Evolutionary conservation across 2,329 filamentous ascomycete species (phyloP).

Genomic region (Arthrobotrys sphaeroides): DNA sequence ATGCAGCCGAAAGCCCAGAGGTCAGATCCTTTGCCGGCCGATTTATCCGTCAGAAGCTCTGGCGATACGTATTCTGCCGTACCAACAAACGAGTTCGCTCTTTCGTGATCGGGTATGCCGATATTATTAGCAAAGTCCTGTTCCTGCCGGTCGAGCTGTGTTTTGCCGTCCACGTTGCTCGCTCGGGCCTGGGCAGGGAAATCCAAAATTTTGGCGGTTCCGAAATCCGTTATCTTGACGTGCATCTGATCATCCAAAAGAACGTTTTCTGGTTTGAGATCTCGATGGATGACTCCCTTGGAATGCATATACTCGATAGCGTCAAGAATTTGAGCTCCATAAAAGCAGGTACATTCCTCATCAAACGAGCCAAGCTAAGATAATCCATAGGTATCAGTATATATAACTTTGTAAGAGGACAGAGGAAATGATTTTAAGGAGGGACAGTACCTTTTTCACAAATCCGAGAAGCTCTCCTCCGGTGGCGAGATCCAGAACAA

Average conservation of each 20-base stretch:
- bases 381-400: neutral
- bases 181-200: slow-evolving; percentile 62
- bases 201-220: slow-evolving; percentile 91
- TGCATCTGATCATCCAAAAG: slow-evolving; percentile 95
- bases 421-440: neutral
- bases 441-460: slow-evolving; percentile 71
- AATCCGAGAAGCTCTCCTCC: slow-evolving; percentile 92
- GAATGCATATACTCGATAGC: slow-evolving; percentile 98
- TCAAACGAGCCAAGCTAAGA: slow-evolving; percentile 85
- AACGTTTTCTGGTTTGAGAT: slow-evolving; percentile 96
- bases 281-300: slow-evolving; percentile 92
- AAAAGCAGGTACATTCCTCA: slow-evolving; percentile 91
- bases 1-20: slow-evolving; percentile 99
- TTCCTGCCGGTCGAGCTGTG: slow-evolving; percentile 62
- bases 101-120: slow-evolving; percentile 70
- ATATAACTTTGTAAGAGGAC: neutral
- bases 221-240: slow-evolving; percentile 98
- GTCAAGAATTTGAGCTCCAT: slow-evolving; percentile 93
- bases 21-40: slow-evolving; percentile 96
- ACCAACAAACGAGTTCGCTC: slow-evolving; percentile 93
- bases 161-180: slow-evolving; percentile 61
- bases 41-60: slow-evolving; percentile 95
- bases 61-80: slow-evolving; percentile 98
- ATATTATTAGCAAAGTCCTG: slow-evolving; percentile 54
- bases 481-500: slow-evolving; percentile 91